A percentile compares a stretch with the other conserved stretches of the same genome.
Conservation (phyloP, 495 filamentous ascomycete species). For the Neurospora sp. region DNA sequence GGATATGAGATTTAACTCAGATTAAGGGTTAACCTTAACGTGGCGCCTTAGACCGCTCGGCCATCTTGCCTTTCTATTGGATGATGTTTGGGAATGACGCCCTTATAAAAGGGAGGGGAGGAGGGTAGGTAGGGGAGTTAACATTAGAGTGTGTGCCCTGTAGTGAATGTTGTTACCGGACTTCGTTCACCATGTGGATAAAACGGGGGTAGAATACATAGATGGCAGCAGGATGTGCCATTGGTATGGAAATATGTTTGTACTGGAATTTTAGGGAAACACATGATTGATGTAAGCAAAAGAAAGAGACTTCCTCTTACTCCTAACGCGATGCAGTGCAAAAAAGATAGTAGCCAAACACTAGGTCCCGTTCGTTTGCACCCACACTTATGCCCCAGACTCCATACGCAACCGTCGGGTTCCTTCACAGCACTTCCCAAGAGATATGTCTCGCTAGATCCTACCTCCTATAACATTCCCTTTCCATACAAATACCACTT, state of each 20-base stretch:
- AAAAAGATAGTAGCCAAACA: background rate
- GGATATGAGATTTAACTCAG: constrained; percentile 1
- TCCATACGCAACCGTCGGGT: background rate
- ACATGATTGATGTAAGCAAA: background rate
- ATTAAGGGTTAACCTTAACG: background rate
- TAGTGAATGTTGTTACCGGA: background rate
- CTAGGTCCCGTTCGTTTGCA: background rate
- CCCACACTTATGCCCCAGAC: background rate
- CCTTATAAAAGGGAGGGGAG: too few species aligned
- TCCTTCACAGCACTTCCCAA: background rate
- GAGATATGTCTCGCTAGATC: background rate
- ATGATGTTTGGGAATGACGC: background rate
- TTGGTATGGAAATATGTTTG: background rate
- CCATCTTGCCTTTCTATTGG: background rate
- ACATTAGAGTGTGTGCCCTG: too few species aligned
- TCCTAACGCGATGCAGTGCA: background rate
- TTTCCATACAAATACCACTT: background rate
- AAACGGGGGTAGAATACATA: background rate
- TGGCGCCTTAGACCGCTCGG: background rate
- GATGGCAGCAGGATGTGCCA: background rate
- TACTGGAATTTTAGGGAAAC: background rate
- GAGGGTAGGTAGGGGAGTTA: too few species aligned
- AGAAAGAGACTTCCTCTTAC: background rate
- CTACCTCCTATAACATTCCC: background rate
- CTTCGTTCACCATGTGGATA: background rate